phyloP scores from a whole-genome alignment of 148 eudicot genomes.

The Salicornia ramosissima region DNA sequence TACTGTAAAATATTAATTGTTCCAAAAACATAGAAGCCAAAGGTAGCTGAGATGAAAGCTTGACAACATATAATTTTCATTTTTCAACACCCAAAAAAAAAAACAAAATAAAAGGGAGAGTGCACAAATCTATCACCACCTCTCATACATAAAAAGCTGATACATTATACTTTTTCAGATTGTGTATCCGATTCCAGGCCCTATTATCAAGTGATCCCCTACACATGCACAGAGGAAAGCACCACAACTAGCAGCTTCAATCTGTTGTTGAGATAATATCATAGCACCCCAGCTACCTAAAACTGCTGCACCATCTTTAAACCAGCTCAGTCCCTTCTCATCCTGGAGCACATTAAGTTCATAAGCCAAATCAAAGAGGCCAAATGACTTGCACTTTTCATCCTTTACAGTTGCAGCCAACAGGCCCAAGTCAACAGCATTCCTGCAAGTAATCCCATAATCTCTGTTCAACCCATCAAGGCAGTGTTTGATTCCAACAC shows the following conservation, averaged over 20 bases:
- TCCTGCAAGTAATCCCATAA: background rate
- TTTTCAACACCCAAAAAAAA: no score
- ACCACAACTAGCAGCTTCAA: slow-evolving; percentile 3
- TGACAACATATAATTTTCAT: no score
- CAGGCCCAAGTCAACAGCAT: background rate
- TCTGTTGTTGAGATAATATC: background rate
- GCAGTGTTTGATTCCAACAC: background rate
- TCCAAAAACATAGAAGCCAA: no score
- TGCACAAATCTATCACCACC: no score
- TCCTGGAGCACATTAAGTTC: background rate
- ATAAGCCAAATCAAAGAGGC: background rate
- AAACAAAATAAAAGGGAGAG: no score
- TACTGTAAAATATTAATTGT: no score
- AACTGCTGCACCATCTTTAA: background rate
- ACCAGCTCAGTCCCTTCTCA: background rate
- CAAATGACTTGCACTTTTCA: background rate
- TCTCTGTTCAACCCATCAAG: background rate
- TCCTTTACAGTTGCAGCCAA: background rate
- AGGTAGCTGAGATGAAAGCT: no score
- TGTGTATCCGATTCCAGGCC: no score
- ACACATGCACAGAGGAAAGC: background rate
- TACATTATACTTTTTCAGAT: no score
- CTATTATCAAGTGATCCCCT: background rate
- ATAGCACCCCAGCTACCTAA: background rate
- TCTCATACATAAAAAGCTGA: no score